Conservation (phyloP, 2,329 filamentous ascomycete genomes). For the Ascomycota sp. region DNA sequence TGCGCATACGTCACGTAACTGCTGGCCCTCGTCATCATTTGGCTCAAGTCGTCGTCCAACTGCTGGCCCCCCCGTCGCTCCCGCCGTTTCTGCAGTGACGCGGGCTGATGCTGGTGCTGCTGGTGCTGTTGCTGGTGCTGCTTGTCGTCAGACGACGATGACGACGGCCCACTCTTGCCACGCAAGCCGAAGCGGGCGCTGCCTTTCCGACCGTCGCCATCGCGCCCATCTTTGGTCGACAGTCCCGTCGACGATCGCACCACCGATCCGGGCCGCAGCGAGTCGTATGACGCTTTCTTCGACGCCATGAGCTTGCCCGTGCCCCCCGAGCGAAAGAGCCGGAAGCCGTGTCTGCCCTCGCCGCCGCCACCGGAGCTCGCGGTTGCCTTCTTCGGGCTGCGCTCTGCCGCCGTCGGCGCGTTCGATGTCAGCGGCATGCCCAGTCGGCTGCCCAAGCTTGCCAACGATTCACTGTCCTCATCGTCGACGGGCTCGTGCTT, state of each 20-base stretch:
- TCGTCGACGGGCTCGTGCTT: conserved; percentile 24
- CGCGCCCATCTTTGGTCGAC: conserved; percentile 17
- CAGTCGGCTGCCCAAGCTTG: conserved; percentile 17
- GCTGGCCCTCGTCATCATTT: conserved; percentile 89
- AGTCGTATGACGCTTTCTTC: conserved; percentile 37
- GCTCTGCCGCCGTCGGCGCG: conserved; percentile 13
- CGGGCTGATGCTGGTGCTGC: neutral
- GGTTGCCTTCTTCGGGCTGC: conserved; percentile 23
- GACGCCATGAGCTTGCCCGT: conserved; percentile 19
- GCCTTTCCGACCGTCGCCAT: conserved; percentile 13
- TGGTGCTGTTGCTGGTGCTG: neutral
- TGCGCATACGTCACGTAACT: conserved; percentile 96
- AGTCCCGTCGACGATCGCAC: conserved; percentile 23
- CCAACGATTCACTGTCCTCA: conserved; percentile 25
- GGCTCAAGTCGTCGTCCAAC: conserved; percentile 86
- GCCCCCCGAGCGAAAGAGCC: conserved; percentile 25
- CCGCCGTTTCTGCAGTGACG: conserved; percentile 15
- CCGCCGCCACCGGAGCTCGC: conserved; percentile 6
- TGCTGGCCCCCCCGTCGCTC: conserved; percentile 52
- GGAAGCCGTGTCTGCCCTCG: conserved; percentile 27
- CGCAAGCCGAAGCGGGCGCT: neutral
- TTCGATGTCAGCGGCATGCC: conserved; percentile 39
- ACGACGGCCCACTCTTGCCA: conserved; percentile 12
- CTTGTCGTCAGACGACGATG: conserved; percentile 31
- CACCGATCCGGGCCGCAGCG: conserved; percentile 25